Evolutionary conservation across 306 rosid species (phyloP).

Genomic region (Coriaria nepalensis): DNA sequence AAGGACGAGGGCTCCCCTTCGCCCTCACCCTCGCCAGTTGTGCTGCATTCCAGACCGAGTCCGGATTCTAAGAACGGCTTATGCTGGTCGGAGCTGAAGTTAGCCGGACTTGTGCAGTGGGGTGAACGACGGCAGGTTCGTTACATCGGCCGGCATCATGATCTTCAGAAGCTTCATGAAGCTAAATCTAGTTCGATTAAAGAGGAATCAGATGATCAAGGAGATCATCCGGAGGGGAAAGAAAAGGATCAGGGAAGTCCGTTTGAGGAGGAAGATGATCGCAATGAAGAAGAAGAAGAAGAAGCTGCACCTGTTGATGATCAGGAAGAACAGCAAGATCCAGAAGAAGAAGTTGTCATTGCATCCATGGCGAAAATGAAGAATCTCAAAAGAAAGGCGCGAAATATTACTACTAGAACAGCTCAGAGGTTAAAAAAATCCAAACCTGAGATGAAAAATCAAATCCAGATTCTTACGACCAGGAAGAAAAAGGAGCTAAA

Average conservation of each 20-base stretch:
- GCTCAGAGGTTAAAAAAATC: constrained; percentile 14
- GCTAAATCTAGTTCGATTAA: too few species aligned
- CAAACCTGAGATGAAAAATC: constrained; percentile 19
- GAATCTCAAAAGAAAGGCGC: constrained; percentile 28
- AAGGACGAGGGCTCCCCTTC: too few species aligned
- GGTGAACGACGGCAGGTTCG: constrained; percentile 58
- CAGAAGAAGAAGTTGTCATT: constrained; percentile 8
- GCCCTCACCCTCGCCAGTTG: too few species aligned
- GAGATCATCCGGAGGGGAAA: too few species aligned
- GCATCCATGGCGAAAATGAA: constrained; percentile 14
- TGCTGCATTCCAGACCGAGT: background rate
- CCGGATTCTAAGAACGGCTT: constrained; percentile 36
- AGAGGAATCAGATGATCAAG: too few species aligned
- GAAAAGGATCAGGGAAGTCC: too few species aligned
- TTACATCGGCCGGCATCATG: constrained; percentile 29
- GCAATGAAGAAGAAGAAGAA: constrained; percentile 26
- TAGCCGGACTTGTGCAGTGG: constrained; percentile 64
- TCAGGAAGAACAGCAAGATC: constrained; percentile 20
- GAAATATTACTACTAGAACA: background rate
- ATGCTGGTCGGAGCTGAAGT: constrained; percentile 54
- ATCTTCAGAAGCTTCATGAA: too few species aligned
- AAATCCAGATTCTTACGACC: constrained; percentile 13
- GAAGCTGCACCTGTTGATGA: constrained; percentile 19
- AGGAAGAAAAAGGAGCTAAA: constrained; percentile 28
- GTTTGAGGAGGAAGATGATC: too few species aligned